Percentiles rank a stretch among this genome's conserved stretches.
Evolutionary conservation across 1,139 yeast species (phyloP).

Genomic region (Yamadazyma atlantica): DNA sequence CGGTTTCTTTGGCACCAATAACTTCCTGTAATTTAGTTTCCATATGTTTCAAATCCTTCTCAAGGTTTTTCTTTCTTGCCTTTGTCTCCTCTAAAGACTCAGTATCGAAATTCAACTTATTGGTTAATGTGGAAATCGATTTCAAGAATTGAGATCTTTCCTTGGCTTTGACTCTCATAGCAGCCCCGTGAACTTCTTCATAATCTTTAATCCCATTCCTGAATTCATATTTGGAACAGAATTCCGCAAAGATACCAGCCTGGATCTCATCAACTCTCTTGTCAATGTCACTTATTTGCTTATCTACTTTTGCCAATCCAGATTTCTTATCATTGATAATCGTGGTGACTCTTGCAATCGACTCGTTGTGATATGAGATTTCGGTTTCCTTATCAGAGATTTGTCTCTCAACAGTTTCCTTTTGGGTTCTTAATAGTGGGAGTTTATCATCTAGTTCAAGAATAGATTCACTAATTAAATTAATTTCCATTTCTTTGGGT

Average conservation of each 20-base stretch:
- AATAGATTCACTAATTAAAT: conserved; percentile 56
- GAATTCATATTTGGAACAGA: conserved; percentile 57
- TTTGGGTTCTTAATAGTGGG: conserved; percentile 51
- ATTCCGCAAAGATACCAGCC: conserved; percentile 46
- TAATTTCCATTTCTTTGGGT: conserved; percentile 59
- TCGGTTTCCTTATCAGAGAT: conserved; percentile 58
- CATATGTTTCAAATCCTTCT: conserved; percentile 30
- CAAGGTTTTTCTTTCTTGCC: conserved; percentile 41
- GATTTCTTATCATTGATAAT: conserved; percentile 20
- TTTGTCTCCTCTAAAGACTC: conserved; percentile 54
- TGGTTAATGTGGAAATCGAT: conserved; percentile 60
- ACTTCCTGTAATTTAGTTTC: conserved; percentile 33
- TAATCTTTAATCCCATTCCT: conserved; percentile 57
- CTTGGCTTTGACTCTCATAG: conserved; percentile 58
- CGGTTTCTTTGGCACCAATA: conserved; percentile 25
- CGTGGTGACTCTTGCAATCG: conserved; percentile 18
- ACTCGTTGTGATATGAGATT: conserved; percentile 46
- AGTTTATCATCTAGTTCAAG: conserved; percentile 53
- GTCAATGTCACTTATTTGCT: conserved; percentile 23
- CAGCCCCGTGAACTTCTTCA: conserved; percentile 65
- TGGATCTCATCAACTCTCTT: conserved; percentile 40
- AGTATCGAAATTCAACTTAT: conserved; percentile 62
- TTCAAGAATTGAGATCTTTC: conserved; percentile 63
- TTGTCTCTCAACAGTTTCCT: conserved; percentile 49
- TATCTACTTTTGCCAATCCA: conserved; percentile 29